Evolutionary conservation across 2,329 filamentous ascomycete genomes (phyloP).

Genomic region (Aspergillus brasiliensis): DNA sequence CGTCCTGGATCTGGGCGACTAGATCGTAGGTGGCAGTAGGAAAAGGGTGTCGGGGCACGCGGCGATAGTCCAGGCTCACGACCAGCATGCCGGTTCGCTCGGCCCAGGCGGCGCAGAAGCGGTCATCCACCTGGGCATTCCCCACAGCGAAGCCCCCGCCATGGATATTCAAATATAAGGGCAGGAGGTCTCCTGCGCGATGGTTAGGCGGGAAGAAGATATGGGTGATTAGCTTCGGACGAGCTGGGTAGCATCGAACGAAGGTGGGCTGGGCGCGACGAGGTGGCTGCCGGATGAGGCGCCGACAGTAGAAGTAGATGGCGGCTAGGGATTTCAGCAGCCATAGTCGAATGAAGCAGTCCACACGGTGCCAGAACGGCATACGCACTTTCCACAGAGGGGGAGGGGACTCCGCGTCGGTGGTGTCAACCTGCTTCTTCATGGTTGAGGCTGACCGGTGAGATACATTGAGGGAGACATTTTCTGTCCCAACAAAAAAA

Average conservation of each 20-base stretch:
- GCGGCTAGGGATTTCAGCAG: slow-evolving; percentile 17
- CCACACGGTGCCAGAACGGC: slow-evolving; percentile 17
- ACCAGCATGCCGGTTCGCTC: slow-evolving; percentile 47
- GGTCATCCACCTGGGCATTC: slow-evolving; percentile 48
- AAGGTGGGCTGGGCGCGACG: background rate
- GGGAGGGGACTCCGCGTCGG: background rate
- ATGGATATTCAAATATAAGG: slow-evolving; percentile 55
- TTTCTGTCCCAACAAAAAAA: no score
- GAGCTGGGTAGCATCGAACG: slow-evolving; percentile 3
- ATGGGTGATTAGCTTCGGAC: slow-evolving; percentile 6
- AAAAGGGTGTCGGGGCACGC: slow-evolving; percentile 48
- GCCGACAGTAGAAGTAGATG: slow-evolving; percentile 15
- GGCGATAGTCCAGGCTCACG: slow-evolving; percentile 53
- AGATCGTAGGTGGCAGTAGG: slow-evolving; percentile 51
- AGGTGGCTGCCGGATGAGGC: slow-evolving; percentile 11
- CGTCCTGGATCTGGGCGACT: slow-evolving; percentile 45
- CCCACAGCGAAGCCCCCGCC: slow-evolving; percentile 47
- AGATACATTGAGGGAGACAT: no score
- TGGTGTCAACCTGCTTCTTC: background rate
- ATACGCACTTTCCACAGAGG: slow-evolving; percentile 21
- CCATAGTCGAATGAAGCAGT: slow-evolving; percentile 27
- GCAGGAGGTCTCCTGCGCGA: slow-evolving; percentile 30
- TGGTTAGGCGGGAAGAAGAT: slow-evolving; percentile 16
- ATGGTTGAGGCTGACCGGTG: background rate
- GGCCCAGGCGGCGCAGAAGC: slow-evolving; percentile 51